These are phyloP conservation scores for Hawksworthiomyces lignivorus DNA, from an alignment of 2,329 filamentous ascomycete species.

Conservation along the genomic window DNA sequence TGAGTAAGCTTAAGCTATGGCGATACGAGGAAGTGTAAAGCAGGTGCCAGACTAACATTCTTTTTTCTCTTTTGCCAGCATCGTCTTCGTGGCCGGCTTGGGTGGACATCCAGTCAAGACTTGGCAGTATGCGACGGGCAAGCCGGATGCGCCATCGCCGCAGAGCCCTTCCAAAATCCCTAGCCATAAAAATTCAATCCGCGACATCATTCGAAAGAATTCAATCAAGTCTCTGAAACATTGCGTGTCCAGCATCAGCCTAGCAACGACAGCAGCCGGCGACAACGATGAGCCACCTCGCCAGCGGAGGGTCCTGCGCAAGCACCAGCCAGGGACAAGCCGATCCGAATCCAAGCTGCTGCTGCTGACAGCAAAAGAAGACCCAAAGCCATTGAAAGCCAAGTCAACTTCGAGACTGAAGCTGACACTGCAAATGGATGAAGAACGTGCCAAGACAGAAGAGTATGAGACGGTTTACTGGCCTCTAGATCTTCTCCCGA, in stretches of 20 bases:
- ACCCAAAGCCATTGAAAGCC: not conserved
- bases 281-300: conserved; percentile 3
- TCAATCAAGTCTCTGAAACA: conserved; percentile 12
- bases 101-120: conserved; percentile 25
- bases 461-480: conserved; percentile 18
- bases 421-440: conserved; percentile 10
- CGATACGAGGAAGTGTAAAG: no score
- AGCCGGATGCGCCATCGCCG: conserved; percentile 16
- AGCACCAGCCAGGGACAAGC: conserved; percentile 4
- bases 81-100: conserved; percentile 24
- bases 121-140: conserved; percentile 18
- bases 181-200: conserved; percentile 6
- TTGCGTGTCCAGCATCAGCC: conserved; percentile 9
- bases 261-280: conserved; percentile 2
- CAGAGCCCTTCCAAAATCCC: conserved; percentile 9
- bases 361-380: not conserved
- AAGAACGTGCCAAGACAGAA: conserved; percentile 1
- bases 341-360: conserved; percentile 8
- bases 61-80: conserved; percentile 15
- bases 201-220: conserved; percentile 17
- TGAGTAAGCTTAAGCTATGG: conserved; percentile 20
- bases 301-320: conserved; percentile 8
- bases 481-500: conserved; percentile 24
- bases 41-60: no score
- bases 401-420: conserved; percentile 18